A percentile compares a stretch with the other conserved stretches of the same genome.
phyloP scores from a whole-genome alignment of 306 rosid species.

The Dalbergia cultrata region DNA sequence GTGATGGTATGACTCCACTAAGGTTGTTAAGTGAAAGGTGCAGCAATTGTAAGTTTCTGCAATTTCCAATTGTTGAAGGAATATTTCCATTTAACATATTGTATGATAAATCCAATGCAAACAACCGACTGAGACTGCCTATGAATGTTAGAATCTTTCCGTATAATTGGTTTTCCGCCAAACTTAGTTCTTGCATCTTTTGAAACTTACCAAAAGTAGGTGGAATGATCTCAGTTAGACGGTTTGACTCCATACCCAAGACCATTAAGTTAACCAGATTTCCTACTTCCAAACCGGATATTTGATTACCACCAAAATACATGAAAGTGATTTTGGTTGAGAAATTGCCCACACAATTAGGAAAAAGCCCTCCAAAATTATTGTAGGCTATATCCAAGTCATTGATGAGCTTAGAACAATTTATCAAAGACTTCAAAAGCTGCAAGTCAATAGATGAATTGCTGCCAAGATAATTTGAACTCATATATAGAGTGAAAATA shows the following conservation, averaged over 20 bases:
- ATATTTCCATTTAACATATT: slow-evolving; percentile 19
- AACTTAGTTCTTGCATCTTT: background rate
- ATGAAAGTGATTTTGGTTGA: slow-evolving; percentile 21
- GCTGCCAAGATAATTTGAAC: slow-evolving; percentile 20
- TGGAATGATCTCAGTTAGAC: slow-evolving; percentile 39
- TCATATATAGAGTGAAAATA: background rate
- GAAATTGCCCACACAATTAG: slow-evolving; percentile 28
- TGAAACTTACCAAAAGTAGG: slow-evolving; percentile 27
- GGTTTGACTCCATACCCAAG: background rate
- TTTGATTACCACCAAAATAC: background rate
- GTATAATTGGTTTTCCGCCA: slow-evolving; percentile 18
- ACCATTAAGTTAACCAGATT: too few species aligned
- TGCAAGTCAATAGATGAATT: slow-evolving; percentile 21
- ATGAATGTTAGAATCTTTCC: slow-evolving; percentile 38
- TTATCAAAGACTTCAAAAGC: slow-evolving; percentile 35
- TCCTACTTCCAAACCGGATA: slow-evolving; percentile 21
- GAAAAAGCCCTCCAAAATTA: slow-evolving; percentile 50
- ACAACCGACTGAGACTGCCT: slow-evolving; percentile 19
- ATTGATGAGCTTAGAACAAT: too few species aligned
- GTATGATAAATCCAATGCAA: background rate
- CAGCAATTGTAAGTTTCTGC: background rate
- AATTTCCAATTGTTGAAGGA: slow-evolving; percentile 36
- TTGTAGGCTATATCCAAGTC: background rate
- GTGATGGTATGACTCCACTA: slow-evolving; percentile 25
- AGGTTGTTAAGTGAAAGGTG: slow-evolving; percentile 7